phyloP scores from a whole-genome alignment of 768 basidiomycete genomes.

The Hortiboletus campestris region DNA sequence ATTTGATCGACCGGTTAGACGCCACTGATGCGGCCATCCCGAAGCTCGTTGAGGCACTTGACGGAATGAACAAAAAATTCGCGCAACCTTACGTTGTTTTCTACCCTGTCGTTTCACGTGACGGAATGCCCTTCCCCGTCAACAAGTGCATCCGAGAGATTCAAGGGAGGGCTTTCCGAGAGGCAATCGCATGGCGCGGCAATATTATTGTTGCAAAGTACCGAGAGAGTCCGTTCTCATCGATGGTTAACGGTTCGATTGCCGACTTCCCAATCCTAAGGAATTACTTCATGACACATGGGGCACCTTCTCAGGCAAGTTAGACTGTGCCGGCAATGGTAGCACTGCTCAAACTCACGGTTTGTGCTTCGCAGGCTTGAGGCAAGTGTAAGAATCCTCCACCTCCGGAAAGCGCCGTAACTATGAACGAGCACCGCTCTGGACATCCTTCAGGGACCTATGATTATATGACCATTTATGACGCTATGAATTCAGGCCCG shows the following conservation, averaged over 20 bases:
- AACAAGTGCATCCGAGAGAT: slow-evolving; percentile 77
- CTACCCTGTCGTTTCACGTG: slow-evolving; percentile 72
- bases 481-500: slow-evolving; percentile 13
- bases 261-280: slow-evolving; percentile 81
- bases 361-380: slow-evolving; percentile 28
- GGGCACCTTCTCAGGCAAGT: slow-evolving; percentile 44
- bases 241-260: slow-evolving; percentile 74
- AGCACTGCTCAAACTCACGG: slow-evolving; percentile 19
- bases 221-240: slow-evolving; percentile 41
- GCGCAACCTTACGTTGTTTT: slow-evolving; percentile 79
- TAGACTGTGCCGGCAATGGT: slow-evolving; percentile 23
- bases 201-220: slow-evolving; percentile 79
- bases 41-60: slow-evolving; percentile 71
- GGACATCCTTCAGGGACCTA: slow-evolving; percentile 17
- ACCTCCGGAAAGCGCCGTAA: background rate
- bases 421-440: background rate
- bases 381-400: slow-evolving; percentile 16
- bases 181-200: slow-evolving; percentile 72
- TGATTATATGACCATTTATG: slow-evolving; percentile 29
- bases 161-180: slow-evolving; percentile 59
- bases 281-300: slow-evolving; percentile 73
- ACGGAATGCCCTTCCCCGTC: slow-evolving; percentile 78
- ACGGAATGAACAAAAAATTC: slow-evolving; percentile 79
- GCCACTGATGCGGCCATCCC: slow-evolving; percentile 15
- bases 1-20: slow-evolving; percentile 15